Evolutionary conservation across 139 green algal genomes (phyloP).

Genomic region (Axilococcus clingmanii): DNA sequence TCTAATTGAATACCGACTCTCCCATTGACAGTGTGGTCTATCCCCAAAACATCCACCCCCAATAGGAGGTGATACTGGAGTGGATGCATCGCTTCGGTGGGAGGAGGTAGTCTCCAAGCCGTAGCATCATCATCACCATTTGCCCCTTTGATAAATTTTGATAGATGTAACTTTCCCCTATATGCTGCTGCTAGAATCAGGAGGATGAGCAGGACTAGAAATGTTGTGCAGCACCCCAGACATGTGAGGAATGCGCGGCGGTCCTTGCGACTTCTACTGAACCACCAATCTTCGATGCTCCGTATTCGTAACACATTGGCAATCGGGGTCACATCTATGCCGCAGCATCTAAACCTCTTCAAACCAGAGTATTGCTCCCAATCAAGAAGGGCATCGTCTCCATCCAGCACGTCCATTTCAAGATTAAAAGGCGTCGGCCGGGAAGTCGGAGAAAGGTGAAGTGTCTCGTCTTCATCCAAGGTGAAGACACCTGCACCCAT

Average conservation of each 20-base stretch:
- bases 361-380: constrained; percentile 41
- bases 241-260: constrained; percentile 12
- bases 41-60: background rate
- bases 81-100: too few species aligned
- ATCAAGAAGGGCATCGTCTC: constrained; percentile 46
- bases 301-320: too few species aligned
- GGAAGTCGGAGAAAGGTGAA: too few species aligned
- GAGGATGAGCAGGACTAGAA: constrained; percentile 5
- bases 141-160: too few species aligned
- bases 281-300: constrained; percentile 13
- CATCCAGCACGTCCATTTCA: constrained; percentile 34
- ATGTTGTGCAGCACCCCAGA: background rate
- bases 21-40: background rate
- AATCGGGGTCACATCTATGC: constrained; percentile 14
- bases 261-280: constrained; percentile 15
- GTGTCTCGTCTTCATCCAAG: too few species aligned
- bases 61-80: background rate
- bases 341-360: constrained; percentile 16
- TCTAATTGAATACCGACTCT: background rate
- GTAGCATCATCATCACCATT: too few species aligned
- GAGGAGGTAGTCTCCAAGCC: too few species aligned
- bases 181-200: constrained; percentile 9
- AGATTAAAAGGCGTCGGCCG: constrained; percentile 43
- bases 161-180: too few species aligned
- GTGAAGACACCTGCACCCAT: too few species aligned